Base-by-base conservation (phyloP, 345 rosid species). In the Linum lewisii region DNA sequence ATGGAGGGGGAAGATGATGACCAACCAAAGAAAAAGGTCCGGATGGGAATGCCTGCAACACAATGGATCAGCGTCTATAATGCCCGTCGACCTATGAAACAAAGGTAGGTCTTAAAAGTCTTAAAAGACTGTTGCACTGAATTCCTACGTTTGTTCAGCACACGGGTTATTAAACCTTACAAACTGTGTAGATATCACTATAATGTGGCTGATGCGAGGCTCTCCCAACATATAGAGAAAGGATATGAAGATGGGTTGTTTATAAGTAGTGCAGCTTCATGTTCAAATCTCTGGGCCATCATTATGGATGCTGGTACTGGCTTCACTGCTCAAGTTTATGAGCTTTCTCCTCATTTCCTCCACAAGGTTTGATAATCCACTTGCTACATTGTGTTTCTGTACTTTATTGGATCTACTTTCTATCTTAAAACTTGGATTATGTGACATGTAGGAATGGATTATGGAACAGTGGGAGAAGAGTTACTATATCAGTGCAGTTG, bases 261-360 rank as follows among this genome's bases (percentile, higher is more conserved):
- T 71, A 86, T 93, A 68, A 93, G 97, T 80, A 75, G 95, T 50
- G 97, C 89, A 68, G 95, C 94, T 63, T 86, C 95, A 63, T 83
- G 84, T 68, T 78, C 95, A 37, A 79, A 93, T 66, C 84, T 93
- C 54, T 93, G 99, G 99, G 97, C 99, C 63, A 63, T 93, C 49
- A 93, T 93, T 65, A 92, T 92, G 98, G 98, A 92, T 65, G 94
- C 97, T 9, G 95, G 97, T 63, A 89, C 95, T 62, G 95, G 95
- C 32, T 85, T 82, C 78, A 71, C 77, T 50, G 69, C 76, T 66
- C 97, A 92, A 86, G 84, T 85, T 77, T 81, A 88, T 75, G 80
- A 88, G 77, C 83, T 89, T 63, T 86, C 97, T 13, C 82, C 83
- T 7, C 61, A 55, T 76, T 93, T 93, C 64, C 89, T 93, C 63